Evolutionary conservation across 2,329 filamentous ascomycete species (phyloP).

Genomic region (Coleophoma eucalyptorum): DNA sequence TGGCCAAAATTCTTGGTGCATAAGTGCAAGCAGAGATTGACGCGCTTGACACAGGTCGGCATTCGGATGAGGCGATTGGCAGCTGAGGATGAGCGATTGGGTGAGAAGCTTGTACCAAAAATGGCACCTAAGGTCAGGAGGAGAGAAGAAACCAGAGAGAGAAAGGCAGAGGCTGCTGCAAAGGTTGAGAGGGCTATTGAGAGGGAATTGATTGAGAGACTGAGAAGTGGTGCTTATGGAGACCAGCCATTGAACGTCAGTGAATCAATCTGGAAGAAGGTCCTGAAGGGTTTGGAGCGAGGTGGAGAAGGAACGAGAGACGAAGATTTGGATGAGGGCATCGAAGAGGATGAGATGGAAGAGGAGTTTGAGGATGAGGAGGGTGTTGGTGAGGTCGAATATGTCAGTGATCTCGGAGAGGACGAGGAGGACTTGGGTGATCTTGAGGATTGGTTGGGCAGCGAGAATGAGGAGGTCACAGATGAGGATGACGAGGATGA

Average conservation of each 20-base stretch:
- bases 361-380: slow-evolving; percentile 61
- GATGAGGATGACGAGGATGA: slow-evolving; percentile 46
- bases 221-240: slow-evolving; percentile 90
- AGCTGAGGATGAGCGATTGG: slow-evolving; percentile 84
- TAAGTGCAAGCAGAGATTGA: slow-evolving; percentile 95
- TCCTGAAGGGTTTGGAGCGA: slow-evolving; percentile 84
- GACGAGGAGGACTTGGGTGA: slow-evolving; percentile 76
- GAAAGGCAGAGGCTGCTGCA: slow-evolving; percentile 76
- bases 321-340: slow-evolving; percentile 83
- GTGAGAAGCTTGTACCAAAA: slow-evolving; percentile 83
- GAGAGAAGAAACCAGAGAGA: slow-evolving; percentile 70
- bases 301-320: slow-evolving; percentile 80
- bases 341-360: slow-evolving; percentile 72
- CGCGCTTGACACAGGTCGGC: slow-evolving; percentile 85
- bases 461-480: slow-evolving; percentile 45
- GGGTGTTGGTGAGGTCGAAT: slow-evolving; percentile 76
- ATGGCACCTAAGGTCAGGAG: slow-evolving; percentile 85
- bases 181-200: slow-evolving; percentile 97
- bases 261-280: slow-evolving; percentile 95
- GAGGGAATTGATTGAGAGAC: slow-evolving; percentile 84
- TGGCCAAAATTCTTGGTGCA: slow-evolving; percentile 92
- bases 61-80: slow-evolving; percentile 77
- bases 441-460: slow-evolving; percentile 90
- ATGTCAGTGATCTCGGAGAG: slow-evolving; percentile 86
- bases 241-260: slow-evolving; percentile 94